phyloP scores from a whole-genome alignment of 2,329 filamentous ascomycete species.

The Anisogramma anomala region DNA sequence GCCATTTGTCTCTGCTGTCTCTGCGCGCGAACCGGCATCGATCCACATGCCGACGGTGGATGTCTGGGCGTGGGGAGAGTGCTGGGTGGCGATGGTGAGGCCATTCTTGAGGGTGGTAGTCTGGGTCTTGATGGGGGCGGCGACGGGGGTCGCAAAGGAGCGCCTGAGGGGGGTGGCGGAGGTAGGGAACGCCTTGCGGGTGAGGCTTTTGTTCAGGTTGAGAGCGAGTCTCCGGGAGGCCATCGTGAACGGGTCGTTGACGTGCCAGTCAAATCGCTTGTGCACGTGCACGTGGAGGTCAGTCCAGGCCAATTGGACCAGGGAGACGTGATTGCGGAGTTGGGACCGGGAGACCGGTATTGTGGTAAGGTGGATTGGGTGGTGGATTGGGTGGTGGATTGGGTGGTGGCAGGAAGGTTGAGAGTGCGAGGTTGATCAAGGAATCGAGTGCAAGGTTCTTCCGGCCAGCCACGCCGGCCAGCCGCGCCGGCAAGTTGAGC shows the following conservation, averaged over 20 bases:
- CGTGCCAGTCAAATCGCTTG: constrained; percentile 10
- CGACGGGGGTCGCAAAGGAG: constrained; percentile 80
- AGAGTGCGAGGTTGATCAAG: constrained; percentile 13
- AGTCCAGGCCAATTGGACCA: constrained; percentile 5
- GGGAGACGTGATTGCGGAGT: constrained; percentile 1
- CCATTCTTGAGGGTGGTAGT: constrained; percentile 95
- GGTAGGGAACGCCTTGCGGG: constrained; percentile 71
- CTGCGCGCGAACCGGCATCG: constrained; percentile 93
- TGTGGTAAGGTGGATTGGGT: background rate
- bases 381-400: background rate
- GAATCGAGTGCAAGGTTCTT: constrained; percentile 9
- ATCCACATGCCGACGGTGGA: constrained; percentile 99
- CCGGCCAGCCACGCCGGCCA: too few relatives aligned
- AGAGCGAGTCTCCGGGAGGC: constrained; percentile 95
- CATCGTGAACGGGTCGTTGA: constrained; percentile 53
- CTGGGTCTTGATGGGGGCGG: constrained; percentile 66
- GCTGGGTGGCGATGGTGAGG: constrained; percentile 94
- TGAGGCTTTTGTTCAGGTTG: constrained; percentile 82
- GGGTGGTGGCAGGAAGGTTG: constrained; percentile 2
- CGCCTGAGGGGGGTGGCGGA: constrained; percentile 68
- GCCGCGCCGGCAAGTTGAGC: constrained; percentile 13
- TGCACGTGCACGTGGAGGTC: background rate
- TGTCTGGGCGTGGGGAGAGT: constrained; percentile 96
- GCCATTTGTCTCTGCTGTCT: constrained; percentile 97
- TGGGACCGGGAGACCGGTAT: constrained; percentile 9